Evolutionary conservation across 345 rosid genomes (phyloP).

Genomic region (Heritiera fomes): DNA sequence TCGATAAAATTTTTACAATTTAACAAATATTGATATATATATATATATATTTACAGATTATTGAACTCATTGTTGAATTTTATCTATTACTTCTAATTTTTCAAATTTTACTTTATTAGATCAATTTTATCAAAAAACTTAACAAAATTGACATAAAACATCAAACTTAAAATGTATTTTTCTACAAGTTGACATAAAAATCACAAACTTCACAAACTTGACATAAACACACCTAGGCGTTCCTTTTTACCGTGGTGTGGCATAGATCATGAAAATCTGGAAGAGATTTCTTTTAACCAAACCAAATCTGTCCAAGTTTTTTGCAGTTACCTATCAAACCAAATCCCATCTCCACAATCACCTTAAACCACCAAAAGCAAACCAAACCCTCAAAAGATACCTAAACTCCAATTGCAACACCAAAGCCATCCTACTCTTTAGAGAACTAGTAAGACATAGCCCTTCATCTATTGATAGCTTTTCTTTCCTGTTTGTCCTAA

Average conservation of each 20-base stretch:
- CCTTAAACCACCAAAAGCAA: conserved; percentile 31
- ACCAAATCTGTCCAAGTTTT: not conserved
- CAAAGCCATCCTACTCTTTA: conserved; percentile 31
- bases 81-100: too few species aligned
- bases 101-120: too few species aligned
- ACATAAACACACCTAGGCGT: not conserved
- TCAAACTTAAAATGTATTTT: too few species aligned
- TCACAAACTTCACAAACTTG: too few species aligned
- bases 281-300: not conserved
- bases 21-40: too few species aligned
- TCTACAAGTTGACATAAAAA: too few species aligned
- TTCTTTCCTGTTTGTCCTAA: conserved; percentile 40
- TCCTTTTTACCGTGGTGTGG: not conserved
- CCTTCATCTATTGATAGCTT: conserved; percentile 34
- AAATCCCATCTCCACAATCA: conserved; percentile 15
- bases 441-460: conserved; percentile 28
- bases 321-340: conserved; percentile 16
- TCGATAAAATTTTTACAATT: too few species aligned
- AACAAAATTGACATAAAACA: too few species aligned
- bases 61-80: too few species aligned
- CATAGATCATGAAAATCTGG: not conserved
- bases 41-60: too few species aligned
- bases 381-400: conserved; percentile 29
- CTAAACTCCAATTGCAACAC: conserved; percentile 31
- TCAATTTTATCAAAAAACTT: too few species aligned